phyloP scores from a whole-genome alignment of 2,329 filamentous ascomycete species.

The Coleophoma cylindrospora region DNA sequence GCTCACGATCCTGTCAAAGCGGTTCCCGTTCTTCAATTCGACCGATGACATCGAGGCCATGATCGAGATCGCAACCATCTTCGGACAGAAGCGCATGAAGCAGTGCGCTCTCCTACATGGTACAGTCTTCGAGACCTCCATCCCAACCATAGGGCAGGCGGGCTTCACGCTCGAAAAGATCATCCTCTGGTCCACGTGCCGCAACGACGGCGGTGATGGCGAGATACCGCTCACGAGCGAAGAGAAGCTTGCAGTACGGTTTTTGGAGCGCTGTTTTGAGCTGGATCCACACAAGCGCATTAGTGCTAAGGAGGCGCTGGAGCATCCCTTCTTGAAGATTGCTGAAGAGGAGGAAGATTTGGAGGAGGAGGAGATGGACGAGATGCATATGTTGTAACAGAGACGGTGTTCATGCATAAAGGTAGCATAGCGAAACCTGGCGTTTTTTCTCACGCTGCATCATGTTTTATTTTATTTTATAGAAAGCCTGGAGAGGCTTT shows the following conservation, averaged over 20 bases:
- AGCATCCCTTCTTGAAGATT: conserved; percentile 62
- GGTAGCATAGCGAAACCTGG: too few relatives aligned
- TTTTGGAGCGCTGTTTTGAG: conserved; percentile 69
- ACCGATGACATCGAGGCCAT: conserved; percentile 97
- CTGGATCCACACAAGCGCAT: conserved; percentile 70
- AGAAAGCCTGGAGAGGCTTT: too few relatives aligned
- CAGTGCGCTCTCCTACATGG: conserved; percentile 79
- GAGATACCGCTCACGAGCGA: conserved; percentile 53
- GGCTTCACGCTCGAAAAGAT: conserved; percentile 92
- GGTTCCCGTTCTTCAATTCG: conserved; percentile 98
- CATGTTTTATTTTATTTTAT: too few relatives aligned
- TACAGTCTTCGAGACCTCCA: conserved; percentile 85
- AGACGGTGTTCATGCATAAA: background rate
- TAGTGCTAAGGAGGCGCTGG: conserved; percentile 67
- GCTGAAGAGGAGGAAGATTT: conserved; percentile 36
- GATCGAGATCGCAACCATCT: conserved; percentile 95
- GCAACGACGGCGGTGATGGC: conserved; percentile 54
- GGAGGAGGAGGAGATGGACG: conserved; percentile 45
- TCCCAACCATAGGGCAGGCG: conserved; percentile 80
- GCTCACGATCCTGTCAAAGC: conserved; percentile 84
- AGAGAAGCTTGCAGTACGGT: conserved; percentile 68
- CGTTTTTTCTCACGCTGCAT: too few relatives aligned
- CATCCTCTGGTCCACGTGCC: conserved; percentile 87
- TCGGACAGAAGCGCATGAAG: conserved; percentile 81
- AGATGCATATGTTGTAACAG: conserved; percentile 36